These are phyloP conservation scores for Claviceps quebecensis DNA, from an alignment of 2,329 filamentous ascomycete species.

Conservation along the genomic window DNA sequence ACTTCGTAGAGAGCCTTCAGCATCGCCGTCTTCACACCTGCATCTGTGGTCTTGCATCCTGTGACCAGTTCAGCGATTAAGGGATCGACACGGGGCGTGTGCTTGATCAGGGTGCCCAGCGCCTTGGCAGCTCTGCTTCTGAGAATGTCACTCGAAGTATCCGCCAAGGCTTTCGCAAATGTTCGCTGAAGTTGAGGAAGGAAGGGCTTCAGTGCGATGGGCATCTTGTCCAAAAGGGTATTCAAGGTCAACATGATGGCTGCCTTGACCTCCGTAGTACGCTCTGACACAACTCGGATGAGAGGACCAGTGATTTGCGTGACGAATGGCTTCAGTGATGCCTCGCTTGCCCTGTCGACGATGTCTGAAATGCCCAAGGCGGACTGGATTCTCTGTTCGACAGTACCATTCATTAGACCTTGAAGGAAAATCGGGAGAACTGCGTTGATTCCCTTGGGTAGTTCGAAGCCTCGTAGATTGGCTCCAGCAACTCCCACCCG, in stretches of 20 bases:
- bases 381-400: constrained; percentile 82
- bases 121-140: constrained; percentile 84
- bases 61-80: constrained; percentile 84
- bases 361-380: constrained; percentile 92
- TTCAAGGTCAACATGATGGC: constrained; percentile 90
- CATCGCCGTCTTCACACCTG: constrained; percentile 88
- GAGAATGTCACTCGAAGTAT: constrained; percentile 78
- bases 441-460: constrained; percentile 95
- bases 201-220: constrained; percentile 88
- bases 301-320: constrained; percentile 95
- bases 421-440: constrained; percentile 95
- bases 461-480: constrained; percentile 72
- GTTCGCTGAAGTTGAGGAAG: constrained; percentile 91
- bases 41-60: constrained; percentile 77
- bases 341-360: constrained; percentile 78
- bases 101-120: constrained; percentile 84
- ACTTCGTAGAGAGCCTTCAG: constrained; percentile 93
- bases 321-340: constrained; percentile 83
- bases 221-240: constrained; percentile 92
- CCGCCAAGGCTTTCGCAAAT: constrained; percentile 89
- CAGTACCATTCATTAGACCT: constrained; percentile 89
- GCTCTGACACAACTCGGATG: constrained; percentile 93
- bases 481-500: constrained; percentile 79
- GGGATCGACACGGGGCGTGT: constrained; percentile 90
- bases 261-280: constrained; percentile 89